These are phyloP conservation scores for Kalmusia sp. DNA, from an alignment of 2,329 filamentous ascomycete species.

Conservation along the genomic window DNA sequence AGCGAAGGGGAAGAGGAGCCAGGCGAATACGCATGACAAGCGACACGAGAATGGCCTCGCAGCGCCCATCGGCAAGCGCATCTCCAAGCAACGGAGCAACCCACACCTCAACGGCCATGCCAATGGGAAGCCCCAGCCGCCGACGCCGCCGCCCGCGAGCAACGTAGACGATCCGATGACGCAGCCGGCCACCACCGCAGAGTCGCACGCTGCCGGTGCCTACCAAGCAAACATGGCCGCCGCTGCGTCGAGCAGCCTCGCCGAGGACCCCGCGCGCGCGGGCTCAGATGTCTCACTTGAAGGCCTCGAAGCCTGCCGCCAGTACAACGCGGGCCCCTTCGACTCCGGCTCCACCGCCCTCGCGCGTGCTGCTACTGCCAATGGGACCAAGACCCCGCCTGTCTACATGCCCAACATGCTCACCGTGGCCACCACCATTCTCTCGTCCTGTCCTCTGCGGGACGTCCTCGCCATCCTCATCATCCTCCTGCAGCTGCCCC, in stretches of 20 bases:
- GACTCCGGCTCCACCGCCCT: conserved; percentile 48
- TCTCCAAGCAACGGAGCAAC: conserved; percentile 58
- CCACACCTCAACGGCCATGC: conserved; percentile 51
- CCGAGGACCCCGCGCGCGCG: conserved; percentile 46
- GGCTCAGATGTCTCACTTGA: conserved; percentile 54
- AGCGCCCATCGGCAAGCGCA: conserved; percentile 72
- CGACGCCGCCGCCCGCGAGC: conserved; percentile 48
- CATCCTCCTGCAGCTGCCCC: conserved; percentile 89
- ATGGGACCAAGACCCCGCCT: conserved; percentile 68
- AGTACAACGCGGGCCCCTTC: conserved; percentile 38
- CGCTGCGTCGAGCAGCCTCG: conserved; percentile 13
- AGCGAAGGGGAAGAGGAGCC: conserved; percentile 54
- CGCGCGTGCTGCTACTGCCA: conserved; percentile 72
- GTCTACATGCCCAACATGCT: conserved; percentile 72
- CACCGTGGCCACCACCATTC: conserved; percentile 82
- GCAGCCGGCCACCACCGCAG: conserved; percentile 35
- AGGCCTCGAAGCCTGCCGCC: conserved; percentile 44
- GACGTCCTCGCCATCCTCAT: conserved; percentile 97
- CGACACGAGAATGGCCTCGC: conserved; percentile 89
- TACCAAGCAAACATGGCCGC: conserved; percentile 21
- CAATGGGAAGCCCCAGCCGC: conserved; percentile 49
- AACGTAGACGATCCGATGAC: conserved; percentile 48
- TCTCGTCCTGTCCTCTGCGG: conserved; percentile 87
- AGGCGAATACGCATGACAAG: conserved; percentile 57
- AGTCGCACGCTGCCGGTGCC: conserved; percentile 6